These are phyloP conservation scores for Paratrimastix pyriformis DNA, from an alignment of 78 protist genomes.

Conservation along the genomic window DNA sequence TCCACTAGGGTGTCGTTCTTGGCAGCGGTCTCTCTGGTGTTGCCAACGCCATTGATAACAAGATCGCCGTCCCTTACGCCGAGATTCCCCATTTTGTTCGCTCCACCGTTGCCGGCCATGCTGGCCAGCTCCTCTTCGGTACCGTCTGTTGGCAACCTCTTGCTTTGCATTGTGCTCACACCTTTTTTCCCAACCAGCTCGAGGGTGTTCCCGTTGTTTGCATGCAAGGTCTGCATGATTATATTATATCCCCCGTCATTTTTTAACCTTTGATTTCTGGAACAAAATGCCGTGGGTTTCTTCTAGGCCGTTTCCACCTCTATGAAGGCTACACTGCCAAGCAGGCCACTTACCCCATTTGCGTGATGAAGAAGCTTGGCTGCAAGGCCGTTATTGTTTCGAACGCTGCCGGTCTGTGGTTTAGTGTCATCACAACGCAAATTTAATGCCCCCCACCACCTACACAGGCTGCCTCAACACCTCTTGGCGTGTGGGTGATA, in stretches of 20 bases:
- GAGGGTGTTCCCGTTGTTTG: constrained; percentile 10
- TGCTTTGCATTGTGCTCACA: no score
- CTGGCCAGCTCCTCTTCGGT: background rate
- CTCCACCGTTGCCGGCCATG: constrained; percentile 9
- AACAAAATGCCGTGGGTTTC: no score
- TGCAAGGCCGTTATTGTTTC: background rate
- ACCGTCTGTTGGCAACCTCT: no score
- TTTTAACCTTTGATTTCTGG: no score
- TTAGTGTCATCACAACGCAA: no score
- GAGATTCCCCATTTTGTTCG: background rate
- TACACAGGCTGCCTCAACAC: background rate
- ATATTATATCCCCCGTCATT: no score
- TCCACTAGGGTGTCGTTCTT: background rate
- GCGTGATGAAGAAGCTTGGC: constrained; percentile 1
- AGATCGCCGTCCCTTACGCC: background rate
- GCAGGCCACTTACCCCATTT: background rate
- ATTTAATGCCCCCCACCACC: no score
- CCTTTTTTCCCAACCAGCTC: no score
- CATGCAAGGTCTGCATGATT: no score
- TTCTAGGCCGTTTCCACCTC: constrained; percentile 5
- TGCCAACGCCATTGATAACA: background rate
- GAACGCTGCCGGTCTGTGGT: constrained; percentile 10
- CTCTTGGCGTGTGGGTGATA: background rate
- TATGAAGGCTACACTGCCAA: background rate
- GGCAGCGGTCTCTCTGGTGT: background rate